A percentile compares a stretch with the other conserved stretches of the same genome.
These are phyloP conservation scores for Mitragyna speciosa DNA, from an alignment of 257 asterid genomes.

Conservation along the genomic window DNA sequence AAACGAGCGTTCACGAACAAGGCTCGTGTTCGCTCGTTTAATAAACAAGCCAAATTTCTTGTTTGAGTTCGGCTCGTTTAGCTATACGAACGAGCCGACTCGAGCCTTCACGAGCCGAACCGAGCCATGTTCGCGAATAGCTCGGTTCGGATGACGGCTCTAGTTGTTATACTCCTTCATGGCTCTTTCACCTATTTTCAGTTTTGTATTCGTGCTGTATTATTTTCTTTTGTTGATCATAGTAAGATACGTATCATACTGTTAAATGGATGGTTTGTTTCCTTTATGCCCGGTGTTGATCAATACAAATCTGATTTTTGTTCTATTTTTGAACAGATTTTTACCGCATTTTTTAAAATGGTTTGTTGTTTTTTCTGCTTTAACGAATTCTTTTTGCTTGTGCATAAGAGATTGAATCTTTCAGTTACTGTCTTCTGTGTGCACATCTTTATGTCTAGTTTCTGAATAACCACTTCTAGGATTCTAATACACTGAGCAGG, in stretches of 20 bases:
- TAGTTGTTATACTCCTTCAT: background rate
- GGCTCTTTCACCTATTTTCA: background rate
- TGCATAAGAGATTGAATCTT: background rate
- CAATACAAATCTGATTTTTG: background rate
- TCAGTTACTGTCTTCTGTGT: background rate
- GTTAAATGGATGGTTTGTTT: too few relatives aligned
- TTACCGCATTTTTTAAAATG: background rate
- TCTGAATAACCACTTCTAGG: background rate
- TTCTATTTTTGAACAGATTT: background rate
- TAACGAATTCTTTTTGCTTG: background rate
- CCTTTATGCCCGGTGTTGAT: background rate
- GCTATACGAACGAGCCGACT: too few relatives aligned
- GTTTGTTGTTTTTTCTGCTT: background rate
- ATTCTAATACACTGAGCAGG: constrained; percentile 17
- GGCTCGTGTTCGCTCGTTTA: too few relatives aligned
- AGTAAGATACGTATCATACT: too few relatives aligned
- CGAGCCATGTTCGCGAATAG: too few relatives aligned
- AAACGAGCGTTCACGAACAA: too few relatives aligned
- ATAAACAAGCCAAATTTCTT: too few relatives aligned
- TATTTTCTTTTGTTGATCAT: background rate
- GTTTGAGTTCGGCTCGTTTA: too few relatives aligned
- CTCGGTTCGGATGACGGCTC: too few relatives aligned
- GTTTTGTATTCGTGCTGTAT: background rate
- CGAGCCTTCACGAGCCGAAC: too few relatives aligned
- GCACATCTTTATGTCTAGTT: background rate